phyloP scores from a whole-genome alignment of 1,284 basidiomycete species.

The Trametes hirsuta region DNA sequence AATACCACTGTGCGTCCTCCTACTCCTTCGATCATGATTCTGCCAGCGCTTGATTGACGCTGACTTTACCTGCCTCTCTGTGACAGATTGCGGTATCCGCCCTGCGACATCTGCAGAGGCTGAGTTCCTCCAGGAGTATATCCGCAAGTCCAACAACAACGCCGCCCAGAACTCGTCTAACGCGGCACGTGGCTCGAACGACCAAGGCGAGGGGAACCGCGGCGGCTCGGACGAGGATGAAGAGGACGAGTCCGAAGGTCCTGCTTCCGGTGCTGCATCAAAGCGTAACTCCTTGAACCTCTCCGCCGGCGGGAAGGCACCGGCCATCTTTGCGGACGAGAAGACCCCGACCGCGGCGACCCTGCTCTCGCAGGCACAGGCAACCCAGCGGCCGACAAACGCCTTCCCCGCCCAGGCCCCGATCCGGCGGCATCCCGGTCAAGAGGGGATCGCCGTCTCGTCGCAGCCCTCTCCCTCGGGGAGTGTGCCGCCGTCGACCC shows the following conservation, averaged over 20 bases:
- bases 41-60: constrained; percentile 38
- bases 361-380: constrained; percentile 76
- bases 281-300: constrained; percentile 76
- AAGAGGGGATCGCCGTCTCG: constrained; percentile 51
- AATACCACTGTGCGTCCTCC: constrained; percentile 80
- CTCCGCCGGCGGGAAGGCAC: constrained; percentile 62
- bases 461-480: constrained; percentile 56
- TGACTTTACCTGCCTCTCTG: constrained; percentile 23
- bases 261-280: constrained; percentile 61
- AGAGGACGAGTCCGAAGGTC: constrained; percentile 79
- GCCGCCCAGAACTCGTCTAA: constrained; percentile 74
- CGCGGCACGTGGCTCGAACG: constrained; percentile 66
- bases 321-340: constrained; percentile 59
- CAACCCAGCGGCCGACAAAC: constrained; percentile 58
- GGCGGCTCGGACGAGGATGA: constrained; percentile 79
- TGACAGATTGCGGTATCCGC: constrained; percentile 84
- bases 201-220: constrained; percentile 58
- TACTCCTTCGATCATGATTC: constrained; percentile 32
- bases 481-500: constrained; percentile 48
- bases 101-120: constrained; percentile 87
- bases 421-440: constrained; percentile 68
- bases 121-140: constrained; percentile 88
- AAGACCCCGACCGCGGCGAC: constrained; percentile 82
- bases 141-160: constrained; percentile 84
- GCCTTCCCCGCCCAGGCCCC: constrained; percentile 71